Evolutionary conservation across 2,329 filamentous ascomycete genomes (phyloP), one percentile per base, ranked within the genome.

Genomic region (Fusarium metavorans): DNA sequence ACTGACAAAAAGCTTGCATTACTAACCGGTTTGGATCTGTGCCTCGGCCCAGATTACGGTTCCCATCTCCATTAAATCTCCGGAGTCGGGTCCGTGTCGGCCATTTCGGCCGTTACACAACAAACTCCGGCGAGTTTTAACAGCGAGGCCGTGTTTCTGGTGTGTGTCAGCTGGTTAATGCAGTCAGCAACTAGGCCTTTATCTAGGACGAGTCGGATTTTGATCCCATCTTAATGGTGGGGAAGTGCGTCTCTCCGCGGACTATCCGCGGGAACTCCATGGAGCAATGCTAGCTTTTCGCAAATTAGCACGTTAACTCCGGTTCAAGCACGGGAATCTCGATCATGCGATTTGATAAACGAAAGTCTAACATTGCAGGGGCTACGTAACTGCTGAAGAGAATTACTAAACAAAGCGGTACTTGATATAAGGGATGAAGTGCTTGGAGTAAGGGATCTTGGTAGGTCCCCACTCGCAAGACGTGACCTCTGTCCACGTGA

Each of bases 81-180:
- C 50, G 43, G 13, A 8, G n/a, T 72, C 72, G 72, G 72, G 66
- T 68, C 72, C 72, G 72, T 52, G 35, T 35, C 68, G 60, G 68
- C 34, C 32, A 52, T 75, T 74, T 75, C 72, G 72, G 72, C 72
- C 72, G 72, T 70, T 58, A 54, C 13, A n/a, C 5, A 37, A 18
- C 20, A 60, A 74, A 72, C 45, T 60, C 65, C 72, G 72, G 60
- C 20, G 6, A 7, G 18, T 32, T 30, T 52, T 50, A 27, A 48
- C 7, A 9, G 23, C 23, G 45, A 27, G 16, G 16, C 45, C 45
- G 27, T 30, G 27, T 48, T 23, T 45, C 20, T 23, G 14, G 13
- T 14, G 20, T 45, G 43, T 25, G 43, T 48, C 43, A 48, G 20
- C 43, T 48, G 23, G 2, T 18, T 48, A 23, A 52, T 52, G 25